phyloP scores from a whole-genome alignment of 2,329 filamentous ascomycete species.

The Pleochaeta shiraiana region DNA sequence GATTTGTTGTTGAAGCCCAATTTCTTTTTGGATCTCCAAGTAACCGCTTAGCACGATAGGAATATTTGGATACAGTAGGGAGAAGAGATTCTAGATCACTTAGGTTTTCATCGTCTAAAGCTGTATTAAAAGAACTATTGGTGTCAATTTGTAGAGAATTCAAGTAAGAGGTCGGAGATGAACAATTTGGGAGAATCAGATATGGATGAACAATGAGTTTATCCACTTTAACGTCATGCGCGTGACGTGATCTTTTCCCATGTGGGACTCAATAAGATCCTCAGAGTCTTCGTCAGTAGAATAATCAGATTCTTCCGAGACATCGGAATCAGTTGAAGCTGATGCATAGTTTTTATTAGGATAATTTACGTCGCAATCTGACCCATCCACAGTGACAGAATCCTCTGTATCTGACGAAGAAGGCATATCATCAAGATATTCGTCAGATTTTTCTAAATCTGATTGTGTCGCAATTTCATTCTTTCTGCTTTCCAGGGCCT shows the following conservation, averaged over 20 bases:
- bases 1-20: background rate
- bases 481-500: background rate
- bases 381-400: background rate
- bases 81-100: background rate
- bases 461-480: background rate
- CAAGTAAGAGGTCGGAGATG: background rate
- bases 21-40: background rate
- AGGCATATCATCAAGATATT: background rate
- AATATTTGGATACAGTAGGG: background rate
- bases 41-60: background rate
- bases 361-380: background rate
- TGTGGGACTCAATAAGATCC: background rate
- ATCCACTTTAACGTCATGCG: background rate
- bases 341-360: background rate
- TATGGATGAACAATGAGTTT: background rate
- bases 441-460: background rate
- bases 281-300: conserved; percentile 37
- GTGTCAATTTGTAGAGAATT: background rate
- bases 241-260: background rate
- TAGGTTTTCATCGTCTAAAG: background rate
- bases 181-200: background rate
- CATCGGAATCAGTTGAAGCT: background rate
- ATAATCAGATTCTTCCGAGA: background rate
- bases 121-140: background rate
- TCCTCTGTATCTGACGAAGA: background rate